Evolutionary conservation across 768 basidiomycete species (phyloP).

Genomic region (Rickenella mellea): DNA sequence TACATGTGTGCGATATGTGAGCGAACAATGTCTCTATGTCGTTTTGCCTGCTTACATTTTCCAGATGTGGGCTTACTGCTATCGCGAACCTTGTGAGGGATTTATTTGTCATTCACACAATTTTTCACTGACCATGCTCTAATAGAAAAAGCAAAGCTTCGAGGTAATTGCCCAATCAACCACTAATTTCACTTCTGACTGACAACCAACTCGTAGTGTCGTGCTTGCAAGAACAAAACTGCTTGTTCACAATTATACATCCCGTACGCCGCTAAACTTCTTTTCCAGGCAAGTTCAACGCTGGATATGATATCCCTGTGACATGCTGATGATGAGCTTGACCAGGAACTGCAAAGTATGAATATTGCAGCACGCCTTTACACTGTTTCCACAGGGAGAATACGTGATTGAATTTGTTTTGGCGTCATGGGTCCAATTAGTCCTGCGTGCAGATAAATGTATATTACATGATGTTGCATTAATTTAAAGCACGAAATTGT

Average conservation of each 20-base stretch:
- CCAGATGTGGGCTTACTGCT: slow-evolving; percentile 88
- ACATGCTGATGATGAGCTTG: slow-evolving; percentile 3
- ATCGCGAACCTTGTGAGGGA: slow-evolving; percentile 84
- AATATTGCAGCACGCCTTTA: slow-evolving; percentile 86
- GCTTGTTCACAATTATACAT: slow-evolving; percentile 86
- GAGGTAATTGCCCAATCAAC: slow-evolving; percentile 38
- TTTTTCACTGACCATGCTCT: slow-evolving; percentile 6
- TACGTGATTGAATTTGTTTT: slow-evolving; percentile 44
- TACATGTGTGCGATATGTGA: slow-evolving; percentile 95
- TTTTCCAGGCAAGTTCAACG: slow-evolving; percentile 72
- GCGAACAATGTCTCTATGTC: slow-evolving; percentile 21
- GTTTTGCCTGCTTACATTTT: slow-evolving; percentile 9
- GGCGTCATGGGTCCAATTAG: neutral
- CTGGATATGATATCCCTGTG: neutral
- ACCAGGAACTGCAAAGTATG: slow-evolving; percentile 88
- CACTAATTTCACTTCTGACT: neutral
- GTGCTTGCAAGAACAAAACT: slow-evolving; percentile 95
- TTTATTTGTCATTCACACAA: neutral
- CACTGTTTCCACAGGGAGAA: slow-evolving; percentile 80
- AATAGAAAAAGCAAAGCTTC: slow-evolving; percentile 93
- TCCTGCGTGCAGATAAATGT: neutral
- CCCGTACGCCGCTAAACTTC: slow-evolving; percentile 92
- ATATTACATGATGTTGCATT: slow-evolving; percentile 21
- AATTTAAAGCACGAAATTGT: slow-evolving; percentile 19
- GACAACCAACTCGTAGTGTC: slow-evolving; percentile 41